Conservation (phyloP, 2,329 filamentous ascomycete genomes). For the Penicillium nordicum region DNA sequence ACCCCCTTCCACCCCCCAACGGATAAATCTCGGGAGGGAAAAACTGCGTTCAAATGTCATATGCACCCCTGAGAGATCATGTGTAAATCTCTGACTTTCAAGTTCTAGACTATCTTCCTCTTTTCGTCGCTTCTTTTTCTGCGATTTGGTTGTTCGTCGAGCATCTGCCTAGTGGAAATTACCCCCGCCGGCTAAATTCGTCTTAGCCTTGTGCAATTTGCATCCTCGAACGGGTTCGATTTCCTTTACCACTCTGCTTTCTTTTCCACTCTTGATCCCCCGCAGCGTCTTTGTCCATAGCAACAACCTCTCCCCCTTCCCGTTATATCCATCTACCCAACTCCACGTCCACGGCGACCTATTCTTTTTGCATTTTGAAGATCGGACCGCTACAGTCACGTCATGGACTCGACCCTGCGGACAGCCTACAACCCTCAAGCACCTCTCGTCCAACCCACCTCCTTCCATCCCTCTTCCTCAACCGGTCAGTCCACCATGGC, state of each 20-base stretch:
- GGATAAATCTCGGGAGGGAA: constrained; percentile 21
- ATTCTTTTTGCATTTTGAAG: background rate
- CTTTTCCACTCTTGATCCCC: background rate
- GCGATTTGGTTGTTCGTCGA: background rate
- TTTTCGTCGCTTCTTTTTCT: background rate
- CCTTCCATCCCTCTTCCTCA: constrained; percentile 10
- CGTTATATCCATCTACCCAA: background rate
- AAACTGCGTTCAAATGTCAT: constrained; percentile 1
- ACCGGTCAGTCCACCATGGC: constrained; percentile 7
- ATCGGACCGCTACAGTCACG: background rate
- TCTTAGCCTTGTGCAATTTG: background rate
- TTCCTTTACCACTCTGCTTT: constrained; percentile 3
- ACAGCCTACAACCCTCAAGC: constrained; percentile 16
- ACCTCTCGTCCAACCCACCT: constrained; percentile 11
- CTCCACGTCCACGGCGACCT: background rate
- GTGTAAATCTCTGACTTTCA: background rate
- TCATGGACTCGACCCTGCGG: constrained; percentile 19
- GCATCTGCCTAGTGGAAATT: background rate
- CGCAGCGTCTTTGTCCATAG: background rate
- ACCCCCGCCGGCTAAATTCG: background rate
- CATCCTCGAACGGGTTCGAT: constrained; percentile 1
- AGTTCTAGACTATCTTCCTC: background rate
- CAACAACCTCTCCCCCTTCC: background rate
- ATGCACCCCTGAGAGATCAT: constrained; percentile 4
- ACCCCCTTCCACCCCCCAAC: background rate